Base-by-base conservation (phyloP, 176 grass and related monocot species). In the Avena sativa region DNA sequence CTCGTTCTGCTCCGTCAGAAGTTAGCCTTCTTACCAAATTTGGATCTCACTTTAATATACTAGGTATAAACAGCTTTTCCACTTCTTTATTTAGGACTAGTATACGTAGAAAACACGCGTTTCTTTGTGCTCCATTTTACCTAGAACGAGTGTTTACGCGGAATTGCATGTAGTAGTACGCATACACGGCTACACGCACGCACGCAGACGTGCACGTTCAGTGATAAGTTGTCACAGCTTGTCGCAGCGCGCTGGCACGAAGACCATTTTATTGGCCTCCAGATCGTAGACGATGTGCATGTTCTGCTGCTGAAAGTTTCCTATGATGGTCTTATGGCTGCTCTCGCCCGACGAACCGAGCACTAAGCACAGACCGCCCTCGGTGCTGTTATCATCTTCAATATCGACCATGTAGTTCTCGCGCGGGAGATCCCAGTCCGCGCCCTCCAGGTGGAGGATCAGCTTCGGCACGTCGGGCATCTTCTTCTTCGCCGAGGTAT, bases 271-370 rank as follows among this genome's bases (percentile, higher is more conserved):
- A 2, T 17, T 68, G 77, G 61, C 81, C 15, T 74, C 56, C n/a
- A 87, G 5, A 83, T 94, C 90, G 46, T 94, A 94, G 53, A 90
- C 76, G 48, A 94, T 70, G 46, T 90, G 87, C 28, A 83, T 67
- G 76, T 92, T 94, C 81, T 94, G 90, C 87, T 94, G 92, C 78
- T 92, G 85, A 70, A 83, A 92, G 79, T 92, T 94, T 69, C 92
- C 89, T 19, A 92, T 86, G 12, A 50, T 4, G 0, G 85, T 78
- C 67, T 1, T 13, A 32, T 13, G 2, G 70, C 2, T 17, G 15
- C 0, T 8, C n/a, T 74, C 38, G 23, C 43, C 36, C 10, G 13
- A 23, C 25, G 47, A 62, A 0, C 0, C 0, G 47, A 94, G 61
- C 1, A 65, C 1, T 13, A 94, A 12, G 71, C 92, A 94, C 43